Base-by-base conservation (phyloP, 2,329 filamentous ascomycete genomes). In the Penicillium palitans region DNA sequence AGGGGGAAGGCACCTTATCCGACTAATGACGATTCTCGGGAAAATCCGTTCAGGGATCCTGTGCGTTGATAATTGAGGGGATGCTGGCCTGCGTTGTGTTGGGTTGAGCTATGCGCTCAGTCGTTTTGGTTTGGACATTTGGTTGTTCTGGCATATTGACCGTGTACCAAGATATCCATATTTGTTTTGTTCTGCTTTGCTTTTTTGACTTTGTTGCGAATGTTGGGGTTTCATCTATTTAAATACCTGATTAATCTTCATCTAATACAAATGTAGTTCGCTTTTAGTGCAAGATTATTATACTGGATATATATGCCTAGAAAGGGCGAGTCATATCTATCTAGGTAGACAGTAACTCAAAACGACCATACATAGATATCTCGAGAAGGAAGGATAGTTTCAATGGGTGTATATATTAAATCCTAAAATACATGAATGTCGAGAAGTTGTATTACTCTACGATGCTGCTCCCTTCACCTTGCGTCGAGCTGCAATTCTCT, bases 401-500 rank as follows among this genome's bases (percentile, higher is more conserved):
- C 17, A 57, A 53, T 21, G 33, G 53, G 45, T 57, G 55, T 51
- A 48, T 49, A 50, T 54, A 49, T 35, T 39, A 44, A 47, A 13
- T 54, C 42, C 47, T 58, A 58, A 24, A 52, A 44, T 56, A 61
- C 54, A 45, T 21, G 42, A 25, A 44, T 27, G 19, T 5, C 39
- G 19, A 48, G 27, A 19, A 4, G 19, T 13, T 31, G 7, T 17
- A 15, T 27, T 53, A 37, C 29, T 47, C 35, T 61, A 66, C 44
- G 55, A 45, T 6, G 52, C 31, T 2, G 42, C 41, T 52, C 55
- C 70, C 52, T 59, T 69, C 29, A 67, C 66, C 62, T 72, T 77
- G 64, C 69, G 69, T 15, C 63, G 61, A 41, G 67, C 60, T 7
- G 74, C 60, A 24, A 80, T 47, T 46, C 81, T 84, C 76, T 87